These are phyloP conservation scores for Exobasidium cylindrosporum DNA, from an alignment of 1,284 basidiomycete species.

Conservation along the genomic window DNA sequence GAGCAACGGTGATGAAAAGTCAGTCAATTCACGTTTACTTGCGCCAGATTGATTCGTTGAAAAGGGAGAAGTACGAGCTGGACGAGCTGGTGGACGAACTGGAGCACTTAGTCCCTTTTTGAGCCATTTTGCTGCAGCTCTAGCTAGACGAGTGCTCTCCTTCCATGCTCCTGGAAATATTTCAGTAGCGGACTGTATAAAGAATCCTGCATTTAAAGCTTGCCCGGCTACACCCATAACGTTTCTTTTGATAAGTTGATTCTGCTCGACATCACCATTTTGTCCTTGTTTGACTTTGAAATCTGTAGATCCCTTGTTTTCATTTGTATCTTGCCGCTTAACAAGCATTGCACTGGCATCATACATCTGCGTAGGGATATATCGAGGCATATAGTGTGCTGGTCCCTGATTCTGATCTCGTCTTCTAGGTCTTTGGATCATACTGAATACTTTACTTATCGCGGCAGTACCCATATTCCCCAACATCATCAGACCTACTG, in stretches of 20 bases:
- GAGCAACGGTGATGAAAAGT: background rate
- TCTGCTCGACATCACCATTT: no score
- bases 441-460: background rate
- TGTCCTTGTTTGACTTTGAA: no score
- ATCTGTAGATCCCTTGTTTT: no score
- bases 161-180: background rate
- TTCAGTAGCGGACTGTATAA: background rate
- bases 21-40: background rate
- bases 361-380: background rate
- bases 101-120: no score
- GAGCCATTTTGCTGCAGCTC: no score
- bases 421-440: background rate
- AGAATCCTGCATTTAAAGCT: background rate
- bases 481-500: background rate
- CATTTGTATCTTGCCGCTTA: no score
- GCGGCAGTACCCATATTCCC: background rate
- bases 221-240: background rate
- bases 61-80: background rate
- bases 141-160: background rate
- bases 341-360: background rate
- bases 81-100: background rate
- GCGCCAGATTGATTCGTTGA: background rate
- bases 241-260: no score
- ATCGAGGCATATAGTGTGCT: background rate
- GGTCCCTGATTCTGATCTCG: background rate